Conservation (phyloP, 2,329 filamentous ascomycete genomes). For the Diaporthe humulicola region DNA sequence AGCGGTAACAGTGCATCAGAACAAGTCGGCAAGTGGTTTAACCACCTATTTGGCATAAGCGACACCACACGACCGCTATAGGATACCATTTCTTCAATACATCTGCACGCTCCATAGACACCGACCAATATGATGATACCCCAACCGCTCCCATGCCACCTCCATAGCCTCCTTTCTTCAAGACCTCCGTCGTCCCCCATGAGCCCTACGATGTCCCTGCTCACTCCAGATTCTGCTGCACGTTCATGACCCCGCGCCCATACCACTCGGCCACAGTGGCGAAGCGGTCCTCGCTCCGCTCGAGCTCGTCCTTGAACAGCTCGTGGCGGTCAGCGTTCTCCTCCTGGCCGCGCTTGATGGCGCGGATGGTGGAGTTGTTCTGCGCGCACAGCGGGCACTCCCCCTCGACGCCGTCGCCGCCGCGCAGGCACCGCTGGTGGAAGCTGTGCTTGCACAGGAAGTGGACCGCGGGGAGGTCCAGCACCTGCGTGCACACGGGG, state of each 20-base stretch:
- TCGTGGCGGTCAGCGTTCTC: conserved; percentile 91
- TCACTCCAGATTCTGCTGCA: conserved; percentile 50
- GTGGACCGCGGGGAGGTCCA: conserved; percentile 92
- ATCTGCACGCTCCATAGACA: conserved; percentile 32
- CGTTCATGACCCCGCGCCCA: conserved; percentile 89
- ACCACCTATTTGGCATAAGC: conserved; percentile 46
- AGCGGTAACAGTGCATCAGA: conserved; percentile 37
- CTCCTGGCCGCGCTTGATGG: conserved; percentile 87
- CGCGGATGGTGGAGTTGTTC: conserved; percentile 88
- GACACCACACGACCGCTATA: neutral
- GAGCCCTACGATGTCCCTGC: neutral
- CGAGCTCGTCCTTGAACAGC: conserved; percentile 85
- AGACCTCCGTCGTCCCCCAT: neutral
- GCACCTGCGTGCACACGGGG: conserved; percentile 79
- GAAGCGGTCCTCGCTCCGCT: conserved; percentile 84
- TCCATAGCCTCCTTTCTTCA: neutral
- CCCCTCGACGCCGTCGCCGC: conserved; percentile 48
- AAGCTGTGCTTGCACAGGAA: conserved; percentile 98
- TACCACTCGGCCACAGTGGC: conserved; percentile 96
- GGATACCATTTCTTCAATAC: conserved; percentile 21
- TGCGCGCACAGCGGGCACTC: conserved; percentile 90
- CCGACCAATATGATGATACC: conserved; percentile 32
- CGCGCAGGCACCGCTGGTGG: conserved; percentile 86
- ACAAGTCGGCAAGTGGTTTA: conserved; percentile 47
- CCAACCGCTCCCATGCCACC: neutral